Evolutionary conservation across 2,329 filamentous ascomycete genomes (phyloP), one percentile per base, ranked within the genome.

Genomic region (Pezicula radicicola): DNA sequence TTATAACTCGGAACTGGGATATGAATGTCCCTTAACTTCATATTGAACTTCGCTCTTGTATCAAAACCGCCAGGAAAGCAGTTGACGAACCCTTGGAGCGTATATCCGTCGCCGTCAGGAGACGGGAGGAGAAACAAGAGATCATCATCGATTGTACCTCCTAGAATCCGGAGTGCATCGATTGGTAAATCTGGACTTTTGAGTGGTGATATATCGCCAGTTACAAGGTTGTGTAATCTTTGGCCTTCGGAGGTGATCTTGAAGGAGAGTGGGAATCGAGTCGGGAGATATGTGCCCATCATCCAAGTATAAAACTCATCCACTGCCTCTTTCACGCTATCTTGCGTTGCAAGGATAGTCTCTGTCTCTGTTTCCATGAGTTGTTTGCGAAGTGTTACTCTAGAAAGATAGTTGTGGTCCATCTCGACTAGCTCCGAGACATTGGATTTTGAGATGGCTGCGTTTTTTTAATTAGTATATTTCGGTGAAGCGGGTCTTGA

Each of bases 41-140:
- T 67, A 1, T 74, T 75, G 9, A 85, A 71, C 55, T 85, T 85
- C 44, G 73, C 59, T 16, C 66, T 67, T 1, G 80, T 75, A 57
- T 77, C 70, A 68, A 86, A 87, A 8, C 83, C 83, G 1, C 73
- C 71, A 0, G 83, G 82, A 61, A 80, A 84, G 59, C 76, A 80
- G 9, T 73, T 74, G 7, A 75, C 68, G 63, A 79, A 85, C 7
- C 76, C 81, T 61, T 80, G 69, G 9, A 86, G 75, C 27, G 74
- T 67, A 64, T 85, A 86, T 28, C 60, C 57, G 51, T 60, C 58
- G 1, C 56, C 51, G 36, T 65, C 57, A n/a, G 58, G 49, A 33
- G 71, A 69, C 0, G 78, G 78, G 0, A 84, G 67, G 0, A 87
- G 72, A 53, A 87, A 66, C 3, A 86, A 67, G 61, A 85, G 80